These are phyloP conservation scores for Beta lomatogona DNA, from an alignment of 179 eudicot species.

Conservation along the genomic window DNA sequence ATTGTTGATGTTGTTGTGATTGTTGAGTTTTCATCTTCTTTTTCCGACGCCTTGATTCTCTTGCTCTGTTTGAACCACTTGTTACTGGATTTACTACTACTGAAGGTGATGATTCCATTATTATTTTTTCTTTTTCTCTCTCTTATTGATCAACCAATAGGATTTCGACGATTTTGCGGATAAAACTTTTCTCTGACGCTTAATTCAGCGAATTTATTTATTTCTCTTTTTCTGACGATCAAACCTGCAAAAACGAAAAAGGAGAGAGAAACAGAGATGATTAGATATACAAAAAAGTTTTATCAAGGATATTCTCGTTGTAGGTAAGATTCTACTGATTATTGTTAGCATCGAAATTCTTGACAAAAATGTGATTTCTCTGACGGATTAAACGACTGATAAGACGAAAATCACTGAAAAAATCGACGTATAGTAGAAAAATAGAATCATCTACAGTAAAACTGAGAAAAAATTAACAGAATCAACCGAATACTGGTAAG, in stretches of 20 bases:
- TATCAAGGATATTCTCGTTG: constrained; percentile 29
- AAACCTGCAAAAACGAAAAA: constrained; percentile 29
- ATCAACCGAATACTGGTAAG: neutral
- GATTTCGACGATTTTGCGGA: neutral
- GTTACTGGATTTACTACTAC: constrained; percentile 29
- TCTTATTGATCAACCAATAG: neutral
- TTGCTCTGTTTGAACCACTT: constrained; percentile 35
- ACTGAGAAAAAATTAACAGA: neutral
- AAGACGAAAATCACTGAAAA: neutral
- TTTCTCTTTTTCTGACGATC: constrained; percentile 15
- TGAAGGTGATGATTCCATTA: constrained; percentile 32
- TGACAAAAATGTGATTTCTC: constrained; percentile 12
- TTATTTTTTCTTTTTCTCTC: too few relatives aligned
- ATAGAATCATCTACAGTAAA: neutral
- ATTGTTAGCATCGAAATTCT: constrained; percentile 6
- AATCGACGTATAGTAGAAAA: neutral
- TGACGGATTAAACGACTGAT: neutral
- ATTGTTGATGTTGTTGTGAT: constrained; percentile 8
- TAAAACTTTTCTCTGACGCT: constrained; percentile 16
- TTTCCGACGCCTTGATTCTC: constrained; percentile 39
- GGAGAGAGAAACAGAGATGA: constrained; percentile 5
- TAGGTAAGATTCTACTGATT: constrained; percentile 24
- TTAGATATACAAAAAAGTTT: constrained; percentile 19
- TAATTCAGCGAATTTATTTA: neutral
- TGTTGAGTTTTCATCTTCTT: constrained; percentile 46